Conservation (phyloP, 768 basidiomycete genomes). For the Lactifluus pinguis region DNA sequence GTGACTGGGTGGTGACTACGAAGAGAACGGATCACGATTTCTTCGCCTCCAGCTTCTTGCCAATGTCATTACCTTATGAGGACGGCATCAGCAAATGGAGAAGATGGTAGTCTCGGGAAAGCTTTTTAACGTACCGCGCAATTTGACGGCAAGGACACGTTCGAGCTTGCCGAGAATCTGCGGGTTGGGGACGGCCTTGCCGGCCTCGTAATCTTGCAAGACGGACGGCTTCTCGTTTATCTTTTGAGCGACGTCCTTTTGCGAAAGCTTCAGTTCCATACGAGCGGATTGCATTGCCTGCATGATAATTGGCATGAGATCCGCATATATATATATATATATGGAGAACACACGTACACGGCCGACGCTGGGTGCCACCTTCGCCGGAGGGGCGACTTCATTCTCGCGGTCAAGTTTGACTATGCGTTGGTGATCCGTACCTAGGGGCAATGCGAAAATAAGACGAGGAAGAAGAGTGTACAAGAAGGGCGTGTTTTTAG, state of each 20-base stretch:
- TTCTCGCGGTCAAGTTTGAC: slow-evolving; percentile 93
- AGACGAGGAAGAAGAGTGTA: not conserved
- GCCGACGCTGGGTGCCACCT: slow-evolving; percentile 63
- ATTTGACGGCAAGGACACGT: slow-evolving; percentile 74
- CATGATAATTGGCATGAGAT: slow-evolving; percentile 2
- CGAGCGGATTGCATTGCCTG: slow-evolving; percentile 81
- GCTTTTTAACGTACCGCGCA: slow-evolving; percentile 56
- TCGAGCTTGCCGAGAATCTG: slow-evolving; percentile 88
- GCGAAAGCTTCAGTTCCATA: slow-evolving; percentile 67
- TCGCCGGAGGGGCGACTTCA: slow-evolving; percentile 87
- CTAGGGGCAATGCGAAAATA: slow-evolving; percentile 30
- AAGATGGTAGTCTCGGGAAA: not conserved
- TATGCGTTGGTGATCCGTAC: slow-evolving; percentile 88
- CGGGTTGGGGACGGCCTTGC: slow-evolving; percentile 78
- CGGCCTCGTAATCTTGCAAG: slow-evolving; percentile 82
- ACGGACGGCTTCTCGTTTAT: slow-evolving; percentile 89
- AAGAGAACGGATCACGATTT: slow-evolving; percentile 49
- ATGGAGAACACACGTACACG: slow-evolving; percentile 40
- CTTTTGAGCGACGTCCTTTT: slow-evolving; percentile 89
- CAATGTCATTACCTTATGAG: slow-evolving; percentile 61
- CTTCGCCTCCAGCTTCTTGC: slow-evolving; percentile 78
- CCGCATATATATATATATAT: not conserved
- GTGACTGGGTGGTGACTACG: slow-evolving; percentile 25
- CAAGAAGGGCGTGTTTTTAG: not conserved
- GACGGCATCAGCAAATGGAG: not conserved